A percentile compares a stretch with the other conserved stretches of the same genome.
Evolutionary conservation across 495 filamentous ascomycete genomes (phyloP).

Genomic region (Podospora fimiseda): DNA sequence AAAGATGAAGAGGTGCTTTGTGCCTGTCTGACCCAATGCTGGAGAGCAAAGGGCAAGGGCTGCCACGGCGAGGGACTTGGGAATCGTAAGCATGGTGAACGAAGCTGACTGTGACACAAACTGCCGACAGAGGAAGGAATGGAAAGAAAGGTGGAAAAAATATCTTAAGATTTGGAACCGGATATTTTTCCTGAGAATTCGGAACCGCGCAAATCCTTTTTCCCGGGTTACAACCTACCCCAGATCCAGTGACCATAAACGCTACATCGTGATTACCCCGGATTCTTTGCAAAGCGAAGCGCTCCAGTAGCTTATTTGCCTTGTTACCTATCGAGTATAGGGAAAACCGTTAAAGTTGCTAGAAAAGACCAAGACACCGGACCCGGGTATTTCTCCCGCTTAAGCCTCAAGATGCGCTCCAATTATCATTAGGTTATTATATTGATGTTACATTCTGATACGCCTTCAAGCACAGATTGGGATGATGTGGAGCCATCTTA

Average conservation of each 20-base stretch:
- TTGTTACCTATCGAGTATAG: no score
- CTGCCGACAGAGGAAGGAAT: background rate
- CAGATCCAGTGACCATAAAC: no score
- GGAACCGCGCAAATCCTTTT: no score
- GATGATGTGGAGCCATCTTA: background rate
- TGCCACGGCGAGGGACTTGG: background rate
- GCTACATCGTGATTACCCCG: background rate
- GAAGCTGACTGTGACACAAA: background rate
- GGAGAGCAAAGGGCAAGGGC: background rate
- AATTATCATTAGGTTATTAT: background rate
- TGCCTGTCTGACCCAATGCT: background rate
- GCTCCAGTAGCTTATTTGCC: background rate
- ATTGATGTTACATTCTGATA: background rate
- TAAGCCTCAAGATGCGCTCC: background rate
- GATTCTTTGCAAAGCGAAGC: background rate
- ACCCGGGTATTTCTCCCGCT: background rate
- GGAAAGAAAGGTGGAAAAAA: no score
- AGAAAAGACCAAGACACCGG: background rate
- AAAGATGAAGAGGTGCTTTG: background rate
- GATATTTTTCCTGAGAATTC: no score
- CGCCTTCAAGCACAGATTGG: background rate
- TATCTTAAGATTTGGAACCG: no score
- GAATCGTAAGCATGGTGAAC: background rate
- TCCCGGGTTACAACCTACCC: no score
- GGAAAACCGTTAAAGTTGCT: no score